Conservation (phyloP, 306 rosid genomes). For the Cicer pinnatifidum region DNA sequence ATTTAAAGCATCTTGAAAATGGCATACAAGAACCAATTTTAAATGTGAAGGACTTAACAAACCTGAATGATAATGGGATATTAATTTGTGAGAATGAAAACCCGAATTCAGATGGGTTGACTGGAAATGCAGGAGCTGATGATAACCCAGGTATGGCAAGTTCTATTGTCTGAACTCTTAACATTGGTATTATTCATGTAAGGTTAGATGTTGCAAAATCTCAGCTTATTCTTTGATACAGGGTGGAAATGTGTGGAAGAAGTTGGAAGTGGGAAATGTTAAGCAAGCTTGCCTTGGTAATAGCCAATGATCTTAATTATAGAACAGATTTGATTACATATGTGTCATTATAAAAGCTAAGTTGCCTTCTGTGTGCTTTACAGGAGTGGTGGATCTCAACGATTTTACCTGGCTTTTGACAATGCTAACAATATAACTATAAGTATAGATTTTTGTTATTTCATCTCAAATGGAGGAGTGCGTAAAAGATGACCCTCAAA, state of each 20-base stretch:
- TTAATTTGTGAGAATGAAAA: slow-evolving; percentile 46
- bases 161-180: slow-evolving; percentile 12
- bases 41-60: slow-evolving; percentile 38
- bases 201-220: slow-evolving; percentile 25
- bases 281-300: slow-evolving; percentile 56
- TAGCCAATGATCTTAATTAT: slow-evolving; percentile 43
- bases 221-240: slow-evolving; percentile 46
- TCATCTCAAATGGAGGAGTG: slow-evolving; percentile 42
- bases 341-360: slow-evolving; percentile 34
- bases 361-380: slow-evolving; percentile 45
- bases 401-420: slow-evolving; percentile 44
- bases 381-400: slow-evolving; percentile 56
- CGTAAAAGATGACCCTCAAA: slow-evolving; percentile 24
- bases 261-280: slow-evolving; percentile 48
- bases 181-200: slow-evolving; percentile 34
- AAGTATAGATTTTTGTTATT: slow-evolving; percentile 38
- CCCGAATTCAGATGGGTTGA: slow-evolving; percentile 40
- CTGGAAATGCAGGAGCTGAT: slow-evolving; percentile 45
- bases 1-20: slow-evolving; percentile 49
- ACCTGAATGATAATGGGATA: slow-evolving; percentile 45
- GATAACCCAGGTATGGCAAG: slow-evolving; percentile 46
- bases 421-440: slow-evolving; percentile 42
- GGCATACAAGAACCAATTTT: slow-evolving; percentile 41
- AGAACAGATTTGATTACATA: slow-evolving; percentile 13
- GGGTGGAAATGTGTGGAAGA: slow-evolving; percentile 51